Conservation (phyloP, 805 yeast genomes). For the Ogataea nakhonphanomensis region DNA sequence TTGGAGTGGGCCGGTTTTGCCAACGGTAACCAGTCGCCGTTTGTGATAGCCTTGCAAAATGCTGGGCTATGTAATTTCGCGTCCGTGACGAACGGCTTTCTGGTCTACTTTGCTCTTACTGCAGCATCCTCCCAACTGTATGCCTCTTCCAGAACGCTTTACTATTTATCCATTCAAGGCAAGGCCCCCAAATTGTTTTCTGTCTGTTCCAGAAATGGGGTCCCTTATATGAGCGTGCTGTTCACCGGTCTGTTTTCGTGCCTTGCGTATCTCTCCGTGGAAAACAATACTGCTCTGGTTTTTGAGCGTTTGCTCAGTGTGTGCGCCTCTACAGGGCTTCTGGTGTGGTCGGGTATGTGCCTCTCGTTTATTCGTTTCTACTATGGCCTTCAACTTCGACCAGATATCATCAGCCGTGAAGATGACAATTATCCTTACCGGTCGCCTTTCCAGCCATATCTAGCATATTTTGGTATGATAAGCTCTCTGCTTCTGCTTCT, state of each 20-base stretch:
- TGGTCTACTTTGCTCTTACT: conserved; percentile 53
- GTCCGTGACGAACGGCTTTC: conserved; percentile 47
- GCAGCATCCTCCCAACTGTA: conserved; percentile 56
- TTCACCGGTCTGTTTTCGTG: conserved; percentile 60
- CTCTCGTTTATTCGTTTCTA: conserved; percentile 52
- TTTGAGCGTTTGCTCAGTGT: conserved; percentile 66
- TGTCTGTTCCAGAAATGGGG: conserved; percentile 59
- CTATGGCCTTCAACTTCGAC: conserved; percentile 49
- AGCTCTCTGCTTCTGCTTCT: conserved; percentile 41
- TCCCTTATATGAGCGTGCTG: conserved; percentile 68
- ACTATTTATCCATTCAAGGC: conserved; percentile 50
- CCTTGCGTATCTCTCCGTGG: conserved; percentile 58
- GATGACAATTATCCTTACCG: conserved; percentile 54
- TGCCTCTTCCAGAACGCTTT: conserved; percentile 59
- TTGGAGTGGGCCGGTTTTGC: conserved; percentile 35
- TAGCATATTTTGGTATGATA: conserved; percentile 46
- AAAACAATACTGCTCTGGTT: conserved; percentile 53
- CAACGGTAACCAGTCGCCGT: conserved; percentile 54
- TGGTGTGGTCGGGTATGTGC: conserved; percentile 75
- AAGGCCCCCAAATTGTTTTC: conserved; percentile 62
- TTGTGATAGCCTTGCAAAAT: conserved; percentile 52
- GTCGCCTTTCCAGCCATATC: conserved; percentile 54
- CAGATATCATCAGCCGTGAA: conserved; percentile 52
- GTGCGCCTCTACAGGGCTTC: conserved; percentile 68
- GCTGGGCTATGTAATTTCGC: conserved; percentile 51